Conservation (phyloP, 768 basidiomycete genomes). For the Suillus tomentosus region DNA sequence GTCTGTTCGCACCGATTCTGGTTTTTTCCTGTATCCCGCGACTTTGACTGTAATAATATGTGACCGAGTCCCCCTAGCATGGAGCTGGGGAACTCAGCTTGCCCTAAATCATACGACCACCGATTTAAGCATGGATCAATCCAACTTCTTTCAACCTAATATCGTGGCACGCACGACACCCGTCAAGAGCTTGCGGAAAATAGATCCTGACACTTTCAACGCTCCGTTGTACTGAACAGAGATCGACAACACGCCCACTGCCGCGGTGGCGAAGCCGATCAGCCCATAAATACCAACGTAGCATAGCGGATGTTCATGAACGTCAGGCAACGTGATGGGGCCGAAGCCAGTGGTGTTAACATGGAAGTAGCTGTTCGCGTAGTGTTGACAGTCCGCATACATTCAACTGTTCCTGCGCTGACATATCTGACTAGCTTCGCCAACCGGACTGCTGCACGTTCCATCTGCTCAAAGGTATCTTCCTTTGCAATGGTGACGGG, state of each 20-base stretch:
- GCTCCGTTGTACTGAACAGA: slow-evolving; percentile 61
- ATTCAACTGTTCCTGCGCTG: slow-evolving; percentile 98
- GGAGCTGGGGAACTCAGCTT: too few species aligned
- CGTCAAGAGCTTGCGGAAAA: slow-evolving; percentile 56
- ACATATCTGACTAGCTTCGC: slow-evolving; percentile 99
- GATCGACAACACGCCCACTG: slow-evolving; percentile 47
- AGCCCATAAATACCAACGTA: slow-evolving; percentile 68
- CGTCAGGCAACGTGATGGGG: slow-evolving; percentile 43
- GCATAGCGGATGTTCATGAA: slow-evolving; percentile 66
- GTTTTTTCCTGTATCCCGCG: too few species aligned
- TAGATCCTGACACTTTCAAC: slow-evolving; percentile 35
- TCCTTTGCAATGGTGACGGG: slow-evolving; percentile 96
- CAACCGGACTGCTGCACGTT: slow-evolving; percentile 98
- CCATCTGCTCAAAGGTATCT: slow-evolving; percentile 95
- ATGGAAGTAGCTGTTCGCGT: slow-evolving; percentile 21
- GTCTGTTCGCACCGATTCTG: too few species aligned
- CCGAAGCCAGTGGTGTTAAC: slow-evolving; percentile 17
- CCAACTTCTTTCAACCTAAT: too few species aligned
- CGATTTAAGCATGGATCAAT: too few species aligned
- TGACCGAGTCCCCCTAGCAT: too few species aligned
- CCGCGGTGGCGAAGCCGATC: slow-evolving; percentile 53
- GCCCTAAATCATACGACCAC: too few species aligned
- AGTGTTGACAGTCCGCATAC: slow-evolving; percentile 44
- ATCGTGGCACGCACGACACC: slow-evolving; percentile 64
- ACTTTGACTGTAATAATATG: too few species aligned